Conservation (phyloP, 257 asterid genomes). For the Solanum corneliomulleri region DNA sequence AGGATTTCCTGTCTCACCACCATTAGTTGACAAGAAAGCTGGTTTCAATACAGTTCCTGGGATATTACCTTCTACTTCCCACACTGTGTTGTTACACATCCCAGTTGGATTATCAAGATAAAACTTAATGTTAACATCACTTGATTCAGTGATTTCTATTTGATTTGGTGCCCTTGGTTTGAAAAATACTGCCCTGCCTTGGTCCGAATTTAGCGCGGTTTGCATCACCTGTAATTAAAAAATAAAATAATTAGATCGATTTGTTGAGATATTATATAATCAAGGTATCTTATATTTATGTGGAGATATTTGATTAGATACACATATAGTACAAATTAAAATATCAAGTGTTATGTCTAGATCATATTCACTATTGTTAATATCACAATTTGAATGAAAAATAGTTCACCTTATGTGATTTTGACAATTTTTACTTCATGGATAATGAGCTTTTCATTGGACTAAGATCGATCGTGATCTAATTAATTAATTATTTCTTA, state of each 20-base stretch:
- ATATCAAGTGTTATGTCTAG: no score
- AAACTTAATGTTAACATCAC: background rate
- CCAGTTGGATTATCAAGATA: background rate
- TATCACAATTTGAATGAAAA: no score
- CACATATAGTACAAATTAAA: no score
- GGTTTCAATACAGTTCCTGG: background rate
- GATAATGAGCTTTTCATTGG: background rate
- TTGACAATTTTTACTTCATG: background rate
- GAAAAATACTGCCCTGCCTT: background rate
- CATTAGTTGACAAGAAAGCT: background rate
- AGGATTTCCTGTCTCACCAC: background rate
- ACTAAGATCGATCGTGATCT: background rate
- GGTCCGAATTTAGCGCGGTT: background rate
- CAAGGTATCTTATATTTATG: background rate
- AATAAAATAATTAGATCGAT: background rate
- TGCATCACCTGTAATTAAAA: background rate
- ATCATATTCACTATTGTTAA: background rate
- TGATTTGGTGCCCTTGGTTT: background rate
- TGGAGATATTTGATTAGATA: background rate
- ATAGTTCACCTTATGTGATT: background rate
- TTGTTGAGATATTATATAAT: background rate
- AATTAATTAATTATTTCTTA: background rate
- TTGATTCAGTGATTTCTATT: background rate
- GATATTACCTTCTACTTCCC: background rate
- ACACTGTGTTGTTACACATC: background rate